These are phyloP conservation scores for Saprolegnia diclina DNA, from an alignment of 352 stramenopile species.

Conservation along the genomic window DNA sequence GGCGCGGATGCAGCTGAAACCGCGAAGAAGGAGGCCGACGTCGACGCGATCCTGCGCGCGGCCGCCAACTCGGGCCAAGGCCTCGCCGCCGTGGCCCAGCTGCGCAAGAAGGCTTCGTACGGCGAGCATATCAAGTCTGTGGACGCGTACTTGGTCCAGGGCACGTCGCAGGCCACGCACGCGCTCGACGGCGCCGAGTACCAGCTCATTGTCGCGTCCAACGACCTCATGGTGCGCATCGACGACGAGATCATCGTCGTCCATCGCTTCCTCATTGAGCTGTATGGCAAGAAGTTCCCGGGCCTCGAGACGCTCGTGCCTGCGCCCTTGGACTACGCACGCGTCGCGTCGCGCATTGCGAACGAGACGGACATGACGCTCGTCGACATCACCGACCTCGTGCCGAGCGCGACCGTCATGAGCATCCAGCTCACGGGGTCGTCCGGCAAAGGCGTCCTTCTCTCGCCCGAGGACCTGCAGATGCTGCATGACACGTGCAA, in stretches of 20 bases:
- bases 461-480: conserved; percentile 65
- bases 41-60: conserved; percentile 38
- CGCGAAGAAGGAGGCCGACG: conserved; percentile 31
- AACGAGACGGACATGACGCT: conserved; percentile 93
- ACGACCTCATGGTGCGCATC: conserved; percentile 90
- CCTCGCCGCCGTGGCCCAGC: conserved; percentile 51
- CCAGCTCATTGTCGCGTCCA: conserved; percentile 83
- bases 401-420: conserved; percentile 92
- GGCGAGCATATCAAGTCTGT: conserved; percentile 63
- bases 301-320: conserved; percentile 92
- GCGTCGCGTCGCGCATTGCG: conserved; percentile 86
- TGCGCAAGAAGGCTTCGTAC: conserved; percentile 73
- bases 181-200: conserved; percentile 69
- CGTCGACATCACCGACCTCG: conserved; percentile 83
- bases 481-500: conserved; percentile 67
- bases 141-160: conserved; percentile 42
- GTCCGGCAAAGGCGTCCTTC: conserved; percentile 81
- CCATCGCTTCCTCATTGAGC: conserved; percentile 87
- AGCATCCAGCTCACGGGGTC: conserved; percentile 91
- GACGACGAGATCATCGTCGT: conserved; percentile 89
- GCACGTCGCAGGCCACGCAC: conserved; percentile 36
- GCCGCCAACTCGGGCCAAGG: conserved; percentile 44
- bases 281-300: conserved; percentile 92
- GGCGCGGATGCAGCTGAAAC: conserved; percentile 25
- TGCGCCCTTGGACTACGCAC: conserved; percentile 89